Base-by-base conservation (phyloP, 768 basidiomycete species). In the Gyrodon lividus region DNA sequence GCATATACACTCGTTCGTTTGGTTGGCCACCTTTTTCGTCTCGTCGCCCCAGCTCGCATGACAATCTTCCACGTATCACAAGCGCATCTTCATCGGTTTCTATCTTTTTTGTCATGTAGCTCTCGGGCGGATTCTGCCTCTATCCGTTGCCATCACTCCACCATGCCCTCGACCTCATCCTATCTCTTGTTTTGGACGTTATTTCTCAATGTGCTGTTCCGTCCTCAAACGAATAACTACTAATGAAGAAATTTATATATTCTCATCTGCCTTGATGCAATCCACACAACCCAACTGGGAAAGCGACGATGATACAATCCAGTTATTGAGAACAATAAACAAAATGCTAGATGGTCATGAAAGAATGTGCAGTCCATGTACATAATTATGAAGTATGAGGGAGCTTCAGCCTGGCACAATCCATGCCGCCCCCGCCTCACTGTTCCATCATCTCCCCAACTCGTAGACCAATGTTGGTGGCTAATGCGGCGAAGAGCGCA, bases 381-480 rank as follows among this genome's bases (percentile, higher is more conserved):
- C n/a, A n/a, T n/a, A 42, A 54, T 14, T 42, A 30, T 4, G 19
- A 37, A 9, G 38, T 20, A 24, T 14, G 16, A 24, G 7, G n/a
- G 22, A n/a, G n/a, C n/a, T n/a, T n/a, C n/a, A 26, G n/a, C 7
- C 7, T 2, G 17, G 23, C 9, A 7, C 13, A 3, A 30, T 39
- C 34, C 35, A 24, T 10, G 10, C 10, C 3, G 5, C 13, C 30
- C 17, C 22, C 5, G 37, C 38, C 38, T 65, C 43, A 61, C 5
- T 50, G 26, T 16, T 41, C 30, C 5, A 5, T 42, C 77, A 87
- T 77, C 67, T 89, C 83, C 12, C 76, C 67, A 48, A 83, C 59
- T 50, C 90, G 74, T 59, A 93, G 67, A 19, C 77, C 86, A 56
- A 95, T 79, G 63, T 95, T 95, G 55, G 85, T 80, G 19, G 78